Evolutionary conservation across 139 green algal genomes (phyloP).

Genomic region (Chlorella sp.): DNA sequence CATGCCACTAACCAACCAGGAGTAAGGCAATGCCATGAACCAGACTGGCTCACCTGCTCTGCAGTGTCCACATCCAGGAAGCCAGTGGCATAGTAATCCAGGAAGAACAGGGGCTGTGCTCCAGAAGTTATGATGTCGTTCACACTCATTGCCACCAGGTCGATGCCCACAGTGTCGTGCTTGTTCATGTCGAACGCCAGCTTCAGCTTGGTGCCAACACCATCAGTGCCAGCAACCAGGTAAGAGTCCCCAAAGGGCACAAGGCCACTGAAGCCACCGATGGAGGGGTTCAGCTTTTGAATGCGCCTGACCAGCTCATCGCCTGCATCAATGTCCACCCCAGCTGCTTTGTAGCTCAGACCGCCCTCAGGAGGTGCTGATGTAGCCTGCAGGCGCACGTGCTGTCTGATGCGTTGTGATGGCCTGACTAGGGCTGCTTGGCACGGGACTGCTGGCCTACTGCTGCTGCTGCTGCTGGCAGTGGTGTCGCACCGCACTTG

Average conservation of each 20-base stretch:
- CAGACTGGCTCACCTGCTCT: conserved; percentile 54
- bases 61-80: conserved; percentile 89
- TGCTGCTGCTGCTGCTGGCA: too few species aligned
- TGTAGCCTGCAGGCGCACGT: neutral
- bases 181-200: conserved; percentile 93
- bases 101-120: conserved; percentile 95
- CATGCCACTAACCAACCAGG: too few species aligned
- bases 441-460: too few species aligned
- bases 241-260: conserved; percentile 94
- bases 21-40: too few species aligned
- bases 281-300: conserved; percentile 82
- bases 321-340: conserved; percentile 97
- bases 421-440: too few species aligned
- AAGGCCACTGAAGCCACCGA: conserved; percentile 86
- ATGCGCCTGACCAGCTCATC: conserved; percentile 93
- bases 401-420: too few species aligned
- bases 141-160: conserved; percentile 93
- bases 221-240: conserved; percentile 93
- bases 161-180: conserved; percentile 95
- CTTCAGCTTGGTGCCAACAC: conserved; percentile 98
- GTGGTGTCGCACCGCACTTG: too few species aligned
- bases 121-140: conserved; percentile 96
- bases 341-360: conserved; percentile 83
- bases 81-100: conserved; percentile 97
- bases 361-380: too few species aligned